Base-by-base conservation (phyloP, 805 yeast genomes). In the Barnettozyma californica region DNA sequence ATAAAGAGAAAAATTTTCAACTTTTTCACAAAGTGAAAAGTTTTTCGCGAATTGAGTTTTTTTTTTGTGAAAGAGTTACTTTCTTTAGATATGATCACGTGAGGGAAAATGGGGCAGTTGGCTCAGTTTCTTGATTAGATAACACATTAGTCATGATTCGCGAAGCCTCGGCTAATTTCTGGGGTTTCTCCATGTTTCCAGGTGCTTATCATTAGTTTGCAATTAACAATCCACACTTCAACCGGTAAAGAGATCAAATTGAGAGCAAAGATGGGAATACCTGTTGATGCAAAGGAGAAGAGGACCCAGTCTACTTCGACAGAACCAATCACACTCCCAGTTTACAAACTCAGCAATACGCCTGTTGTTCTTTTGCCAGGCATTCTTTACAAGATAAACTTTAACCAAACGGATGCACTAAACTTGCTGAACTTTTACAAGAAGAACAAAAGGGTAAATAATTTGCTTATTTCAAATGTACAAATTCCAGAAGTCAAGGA, bases 311-410 rank as follows among this genome's bases (percentile, higher is more conserved):
- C 23, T 35, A 23, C 23, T 13, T 35, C 42, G 5, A 43, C 44
- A 3, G 41, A 40, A 31, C 4, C 46, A 16, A 47, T 53, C 23
- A 31, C 43, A 3, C 45, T 60, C 2, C 64, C 64, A 3, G 54
- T 59, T 14, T 57, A 52, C 46, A 55, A 53, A 21, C 53, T 59
- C 5, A 9, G 48, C 1, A 46, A 45, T 8, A 46, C 68, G 1
- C 42, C 58, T 1, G 58, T 72, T 45, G 78, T 83, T 13, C 70
- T 81, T 27, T 57, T 82, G 9, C 87, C 89, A 1, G 87, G 87
- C 0, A 75, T 82, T 37, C 69, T 80, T 21, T 83, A 82, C 63
- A 75, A 78, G 48, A 77, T 82, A n/a, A 68, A 78, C 2, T 75
- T 80, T 46, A 62, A 73, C 16, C 67, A 73, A 46, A 64, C 68